A percentile compares a stretch with the other conserved stretches of the same genome.
These are phyloP conservation scores for Lentinula sp. DNA, from an alignment of 768 basidiomycete genomes.

Conservation along the genomic window DNA sequence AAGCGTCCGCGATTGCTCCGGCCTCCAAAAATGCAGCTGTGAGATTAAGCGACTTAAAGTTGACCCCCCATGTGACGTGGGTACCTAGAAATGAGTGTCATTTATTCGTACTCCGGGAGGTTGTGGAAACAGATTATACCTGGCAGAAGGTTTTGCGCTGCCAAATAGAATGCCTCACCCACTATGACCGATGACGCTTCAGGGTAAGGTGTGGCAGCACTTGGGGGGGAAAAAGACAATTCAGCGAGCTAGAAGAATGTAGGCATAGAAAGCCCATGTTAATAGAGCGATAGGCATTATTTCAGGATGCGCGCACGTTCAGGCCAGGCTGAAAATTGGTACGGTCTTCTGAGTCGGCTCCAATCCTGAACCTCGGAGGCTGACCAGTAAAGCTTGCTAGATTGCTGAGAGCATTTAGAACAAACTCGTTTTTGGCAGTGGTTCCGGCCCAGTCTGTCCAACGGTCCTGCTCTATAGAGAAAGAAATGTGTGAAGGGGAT, in stretches of 20 bases:
- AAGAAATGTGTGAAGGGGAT: constrained; percentile 44
- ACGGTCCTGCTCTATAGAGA: constrained; percentile 67
- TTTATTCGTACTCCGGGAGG: not conserved
- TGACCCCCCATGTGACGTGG: constrained; percentile 62
- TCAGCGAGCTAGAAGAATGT: constrained; percentile 33
- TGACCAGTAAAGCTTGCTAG: constrained; percentile 43
- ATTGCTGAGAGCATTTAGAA: constrained; percentile 55
- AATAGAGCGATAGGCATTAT: not conserved
- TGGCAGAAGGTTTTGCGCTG: constrained; percentile 44
- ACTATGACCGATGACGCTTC: constrained; percentile 58
- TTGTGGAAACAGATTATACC: constrained; percentile 21
- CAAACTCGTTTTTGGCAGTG: constrained; percentile 47
- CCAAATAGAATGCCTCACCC: constrained; percentile 49
- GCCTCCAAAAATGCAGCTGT: constrained; percentile 44
- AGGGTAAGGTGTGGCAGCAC: constrained; percentile 51
- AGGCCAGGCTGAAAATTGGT: constrained; percentile 47
- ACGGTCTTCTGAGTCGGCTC: constrained; percentile 51
- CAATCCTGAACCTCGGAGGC: constrained; percentile 53
- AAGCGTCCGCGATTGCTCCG: constrained; percentile 41
- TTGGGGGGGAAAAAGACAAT: constrained; percentile 42
- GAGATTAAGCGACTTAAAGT: constrained; percentile 49
- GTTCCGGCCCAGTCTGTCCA: constrained; percentile 65
- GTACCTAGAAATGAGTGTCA: constrained; percentile 32
- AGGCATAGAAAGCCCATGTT: not conserved
- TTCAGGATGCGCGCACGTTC: constrained; percentile 25